Conservation (phyloP, 495 filamentous ascomycete species). For the Hamigera avellanea region DNA sequence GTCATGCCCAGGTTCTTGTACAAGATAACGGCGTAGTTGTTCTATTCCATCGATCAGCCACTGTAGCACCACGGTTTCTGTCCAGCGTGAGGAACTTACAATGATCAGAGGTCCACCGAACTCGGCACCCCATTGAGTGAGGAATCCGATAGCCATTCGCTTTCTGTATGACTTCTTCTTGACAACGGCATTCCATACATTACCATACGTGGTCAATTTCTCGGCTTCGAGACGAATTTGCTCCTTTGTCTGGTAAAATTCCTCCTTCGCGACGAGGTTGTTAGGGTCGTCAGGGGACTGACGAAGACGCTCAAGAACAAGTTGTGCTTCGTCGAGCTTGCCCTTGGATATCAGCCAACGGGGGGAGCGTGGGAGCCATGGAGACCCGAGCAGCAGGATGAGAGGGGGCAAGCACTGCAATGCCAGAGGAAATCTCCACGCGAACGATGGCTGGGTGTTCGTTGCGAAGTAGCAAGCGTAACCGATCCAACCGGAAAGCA, state of each 20-base stretch:
- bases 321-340: constrained; percentile 22
- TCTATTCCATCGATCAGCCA: constrained; percentile 5
- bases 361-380: constrained; percentile 31
- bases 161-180: constrained; percentile 31
- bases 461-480: constrained; percentile 30
- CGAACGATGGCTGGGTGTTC: constrained; percentile 20
- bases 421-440: constrained; percentile 35
- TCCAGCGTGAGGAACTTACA: constrained; percentile 9
- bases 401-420: constrained; percentile 29
- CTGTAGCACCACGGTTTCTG: not conserved
- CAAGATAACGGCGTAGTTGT: constrained; percentile 40
- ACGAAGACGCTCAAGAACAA: constrained; percentile 20
- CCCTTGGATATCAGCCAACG: constrained; percentile 35
- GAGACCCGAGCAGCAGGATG: constrained; percentile 24
- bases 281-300: constrained; percentile 18
- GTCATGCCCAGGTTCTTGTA: constrained; percentile 34
- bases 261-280: constrained; percentile 22
- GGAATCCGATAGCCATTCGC: constrained; percentile 29
- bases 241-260: constrained; percentile 27
- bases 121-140: constrained; percentile 27
- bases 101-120: constrained; percentile 29
- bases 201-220: constrained; percentile 14
- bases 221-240: constrained; percentile 26
- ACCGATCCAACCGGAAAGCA: constrained; percentile 31
- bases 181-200: constrained; percentile 23